Percentiles rank a stretch among this genome's conserved stretches.
phyloP scores from a whole-genome alignment of 208 protist genomes.

The Naegleria lovaniensis region DNA sequence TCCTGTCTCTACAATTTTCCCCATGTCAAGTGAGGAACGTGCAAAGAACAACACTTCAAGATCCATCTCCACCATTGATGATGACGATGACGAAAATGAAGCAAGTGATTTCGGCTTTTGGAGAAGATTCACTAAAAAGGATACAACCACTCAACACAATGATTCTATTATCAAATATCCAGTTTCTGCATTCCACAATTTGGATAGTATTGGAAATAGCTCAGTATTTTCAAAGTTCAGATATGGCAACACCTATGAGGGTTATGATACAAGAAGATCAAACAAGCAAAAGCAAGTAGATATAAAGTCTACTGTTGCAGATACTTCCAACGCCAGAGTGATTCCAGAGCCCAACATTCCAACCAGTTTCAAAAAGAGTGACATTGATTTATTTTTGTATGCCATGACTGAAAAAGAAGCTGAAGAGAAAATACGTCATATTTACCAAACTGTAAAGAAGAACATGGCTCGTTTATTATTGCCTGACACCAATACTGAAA shows the following conservation, averaged over 20 bases:
- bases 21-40: not conserved
- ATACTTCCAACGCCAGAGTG: not conserved
- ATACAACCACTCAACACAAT: not conserved
- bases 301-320: not conserved
- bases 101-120: not conserved
- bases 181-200: not conserved
- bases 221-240: not conserved
- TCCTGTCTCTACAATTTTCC: not conserved
- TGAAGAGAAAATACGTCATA: not conserved
- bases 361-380: not conserved
- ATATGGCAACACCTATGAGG: no score
- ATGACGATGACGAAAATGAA: not conserved
- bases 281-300: not conserved
- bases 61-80: not conserved
- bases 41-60: not conserved
- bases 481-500: not conserved
- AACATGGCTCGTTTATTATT: not conserved
- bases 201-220: not conserved
- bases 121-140: not conserved
- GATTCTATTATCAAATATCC: not conserved
- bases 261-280: not conserved
- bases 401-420: not conserved
- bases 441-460: not conserved
- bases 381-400: slow-evolving; percentile 15
- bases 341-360: not conserved